Evolutionary conservation across 176 grass and related monocot species (phyloP).

Genomic region (Eleusine coracana): DNA sequence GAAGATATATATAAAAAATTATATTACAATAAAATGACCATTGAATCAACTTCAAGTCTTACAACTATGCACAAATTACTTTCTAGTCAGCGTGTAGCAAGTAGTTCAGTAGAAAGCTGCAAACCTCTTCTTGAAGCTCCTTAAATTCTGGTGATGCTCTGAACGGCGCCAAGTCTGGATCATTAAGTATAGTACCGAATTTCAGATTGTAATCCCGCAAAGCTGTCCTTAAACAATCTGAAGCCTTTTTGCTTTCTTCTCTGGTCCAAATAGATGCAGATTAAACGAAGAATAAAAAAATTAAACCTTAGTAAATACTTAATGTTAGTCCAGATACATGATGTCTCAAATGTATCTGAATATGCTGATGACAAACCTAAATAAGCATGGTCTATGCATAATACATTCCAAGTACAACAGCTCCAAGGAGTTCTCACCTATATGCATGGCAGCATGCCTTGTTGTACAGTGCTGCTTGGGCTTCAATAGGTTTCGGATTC

Average conservation of each 20-base stretch:
- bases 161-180: conserved; percentile 87
- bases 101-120: conserved; percentile 25
- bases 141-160: conserved; percentile 91
- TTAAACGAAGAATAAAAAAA: conserved; percentile 15
- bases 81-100: conserved; percentile 16
- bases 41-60: conserved; percentile 7
- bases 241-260: conserved; percentile 82
- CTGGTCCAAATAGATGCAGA: conserved; percentile 56
- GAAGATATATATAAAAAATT: conserved; percentile 26
- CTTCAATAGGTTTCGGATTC: conserved; percentile 80
- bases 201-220: conserved; percentile 94
- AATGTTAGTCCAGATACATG: neutral
- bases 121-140: conserved; percentile 93
- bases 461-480: conserved; percentile 92
- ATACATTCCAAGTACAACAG: neutral
- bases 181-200: conserved; percentile 90
- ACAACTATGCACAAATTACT: conserved; percentile 21
- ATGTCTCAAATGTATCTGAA: neutral
- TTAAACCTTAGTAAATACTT: conserved; percentile 4
- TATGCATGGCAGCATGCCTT: conserved; percentile 98
- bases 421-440: conserved; percentile 51
- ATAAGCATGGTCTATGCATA: neutral
- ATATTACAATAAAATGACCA: conserved; percentile 5
- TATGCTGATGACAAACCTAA: conserved; percentile 12
- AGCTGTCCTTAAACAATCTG: conserved; percentile 79